Evolutionary conservation across 2,329 filamentous ascomycete species (phyloP), one percentile per base, ranked within the genome.

Genomic region (Fusarium sp.): DNA sequence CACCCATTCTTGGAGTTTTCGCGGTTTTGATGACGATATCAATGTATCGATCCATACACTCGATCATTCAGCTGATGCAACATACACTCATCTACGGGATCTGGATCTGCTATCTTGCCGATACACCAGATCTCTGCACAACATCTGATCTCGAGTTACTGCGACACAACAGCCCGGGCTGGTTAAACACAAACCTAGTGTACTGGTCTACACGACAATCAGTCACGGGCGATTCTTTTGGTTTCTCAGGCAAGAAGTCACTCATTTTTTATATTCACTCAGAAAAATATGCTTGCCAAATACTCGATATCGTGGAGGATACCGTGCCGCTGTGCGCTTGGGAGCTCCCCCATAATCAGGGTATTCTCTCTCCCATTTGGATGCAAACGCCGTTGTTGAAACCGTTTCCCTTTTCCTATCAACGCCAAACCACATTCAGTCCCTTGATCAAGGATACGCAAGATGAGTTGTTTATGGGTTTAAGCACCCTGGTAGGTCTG

Each of bases 401-500:
- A 88, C 86, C 84, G 82, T 80, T 86, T 84, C 82, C 79, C 82
- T 75, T 81, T 78, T 76, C 75, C 77, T 81, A 80, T 81, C 83
- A 86, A 87, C 85, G 86, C 85, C 86, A 76, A 81, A 73, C 77
- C 73, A 78, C 73, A 76, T 76, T 79, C 76, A 73, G 72, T 74
- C 73, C 70, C 64, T 70, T 52, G 65, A 73, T 62, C 63, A 72
- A 66, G 75, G 73, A 61, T 72, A 75, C 77, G 73, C 66, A 79
- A 78, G 70, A 78, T 71, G 60, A 74, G 58, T 76, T 75, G 64
- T 73, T 73, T 56, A 73, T 64, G 60, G 56, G 67, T 76, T 77
- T 80, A 83, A 65, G 85, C 85, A 74, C 88, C 82, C 78, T 88
- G 84, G 85, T 95, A 96, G 76, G 90, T 87, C 85, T 95, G 91